phyloP scores from a whole-genome alignment of 306 rosid species.

The Malus fusca region DNA sequence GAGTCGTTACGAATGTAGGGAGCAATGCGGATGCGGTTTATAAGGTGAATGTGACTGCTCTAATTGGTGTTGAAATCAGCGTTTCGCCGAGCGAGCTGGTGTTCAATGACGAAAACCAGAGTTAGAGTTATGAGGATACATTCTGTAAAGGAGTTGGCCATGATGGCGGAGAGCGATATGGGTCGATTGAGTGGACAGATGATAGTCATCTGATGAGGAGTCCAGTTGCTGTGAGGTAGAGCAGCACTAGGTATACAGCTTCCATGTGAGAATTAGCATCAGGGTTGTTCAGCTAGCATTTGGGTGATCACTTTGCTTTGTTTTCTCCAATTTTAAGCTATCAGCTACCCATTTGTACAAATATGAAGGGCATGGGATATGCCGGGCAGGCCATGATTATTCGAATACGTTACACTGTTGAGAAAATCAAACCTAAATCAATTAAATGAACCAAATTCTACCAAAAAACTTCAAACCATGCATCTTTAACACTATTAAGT shows the following conservation, averaged over 20 bases:
- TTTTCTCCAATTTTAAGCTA: not conserved
- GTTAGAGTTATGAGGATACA: constrained; percentile 48
- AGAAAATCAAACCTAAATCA: not conserved
- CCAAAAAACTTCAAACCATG: not conserved
- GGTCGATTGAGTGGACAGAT: constrained; percentile 75
- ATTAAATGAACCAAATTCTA: not conserved
- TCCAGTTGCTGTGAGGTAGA: constrained; percentile 58
- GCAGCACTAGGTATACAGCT: constrained; percentile 29
- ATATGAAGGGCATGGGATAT: not conserved
- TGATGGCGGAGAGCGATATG: constrained; percentile 32
- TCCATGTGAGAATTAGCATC: constrained; percentile 30
- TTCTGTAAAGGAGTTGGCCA: constrained; percentile 25
- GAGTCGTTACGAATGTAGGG: constrained; percentile 73
- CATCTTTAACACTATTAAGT: too few species aligned
- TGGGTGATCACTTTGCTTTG: constrained; percentile 11
- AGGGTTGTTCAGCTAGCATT: not conserved
- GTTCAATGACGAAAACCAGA: constrained; percentile 41
- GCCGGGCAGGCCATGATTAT: not conserved
- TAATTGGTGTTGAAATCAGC: constrained; percentile 47
- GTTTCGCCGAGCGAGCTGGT: constrained; percentile 55
- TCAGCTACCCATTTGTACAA: constrained; percentile 10
- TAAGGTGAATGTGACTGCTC: constrained; percentile 49
- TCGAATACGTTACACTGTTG: not conserved
- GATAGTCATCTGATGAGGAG: constrained; percentile 68
- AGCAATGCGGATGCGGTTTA: constrained; percentile 54